Evolutionary conservation across 176 grass and related monocot genomes (phyloP), one percentile per base, ranked within the genome.

Genomic region (Hyparrhenia diplandra): DNA sequence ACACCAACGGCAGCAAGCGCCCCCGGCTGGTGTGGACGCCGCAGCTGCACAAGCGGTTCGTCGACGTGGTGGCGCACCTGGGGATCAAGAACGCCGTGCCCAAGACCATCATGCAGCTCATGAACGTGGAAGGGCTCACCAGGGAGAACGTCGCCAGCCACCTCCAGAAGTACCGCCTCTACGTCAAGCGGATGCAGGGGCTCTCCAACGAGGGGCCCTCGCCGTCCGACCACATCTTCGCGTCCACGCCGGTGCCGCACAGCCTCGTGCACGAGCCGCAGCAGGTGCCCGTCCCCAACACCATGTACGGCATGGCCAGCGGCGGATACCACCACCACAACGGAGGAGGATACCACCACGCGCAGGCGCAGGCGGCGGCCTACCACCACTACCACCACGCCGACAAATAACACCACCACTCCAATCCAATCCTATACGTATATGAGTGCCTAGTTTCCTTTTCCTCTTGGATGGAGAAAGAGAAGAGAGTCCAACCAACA

Each of bases 81-180:
- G 96, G 96, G 4, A 89, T 99, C 40, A 95, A 95, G 83, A 93
- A 80, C 67, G 96, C 96, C 0, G 92, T 99, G 71, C 96, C 96
- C 55, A 99, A 99, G 88, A 91, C 87, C 23, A 95, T 95, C 77
- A 95, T 95, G 96, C 88, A 99, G 89, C 83, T 99, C 40, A 99
- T 99, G 96, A 99, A 99, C 85, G 96, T 99, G 18, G 96, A 99
- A 2, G 96, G 96, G 0, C 84, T 99, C 4, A 93, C 86, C 1
- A 13, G 92, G 4, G 96, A 99, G 91, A 99, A 99, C 86, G 96
- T 95, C 0, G 92, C 92, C 0, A 93, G 90, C 88, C 96, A 99
- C 75, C 89, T 99, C 10, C 96, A 99, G 47, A 99, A 99, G 90
- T 99, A 99, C 73, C 47, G 96, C 2, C 88, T 91, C 5, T 99